Conservation (phyloP, 1,284 basidiomycete species). For the Porodaedalea pini region DNA sequence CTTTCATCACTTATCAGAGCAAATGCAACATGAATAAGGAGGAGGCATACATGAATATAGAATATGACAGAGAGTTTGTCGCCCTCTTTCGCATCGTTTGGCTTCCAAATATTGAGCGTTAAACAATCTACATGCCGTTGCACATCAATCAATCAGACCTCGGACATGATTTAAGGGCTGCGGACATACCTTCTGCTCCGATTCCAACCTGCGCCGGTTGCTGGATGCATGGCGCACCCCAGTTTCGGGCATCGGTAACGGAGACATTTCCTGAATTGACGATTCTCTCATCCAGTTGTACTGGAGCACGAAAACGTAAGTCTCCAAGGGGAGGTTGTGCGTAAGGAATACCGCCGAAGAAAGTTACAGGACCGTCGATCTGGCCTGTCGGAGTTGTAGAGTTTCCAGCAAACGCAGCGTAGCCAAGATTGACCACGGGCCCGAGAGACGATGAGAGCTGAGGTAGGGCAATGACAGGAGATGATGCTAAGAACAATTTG, state of each 20-base stretch:
- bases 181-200: conserved; percentile 37
- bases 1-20: conserved; percentile 23
- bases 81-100: conserved; percentile 38
- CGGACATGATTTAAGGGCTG: not conserved
- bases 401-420: conserved; percentile 45
- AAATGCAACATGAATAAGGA: not conserved
- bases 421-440: conserved; percentile 47
- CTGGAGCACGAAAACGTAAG: conserved; percentile 46
- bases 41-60: conserved; percentile 39
- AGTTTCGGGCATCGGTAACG: conserved; percentile 40
- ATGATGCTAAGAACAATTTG: not conserved
- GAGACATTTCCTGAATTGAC: conserved; percentile 18
- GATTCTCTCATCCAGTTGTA: conserved; percentile 40
- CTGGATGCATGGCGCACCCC: conserved; percentile 42
- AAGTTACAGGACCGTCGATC: conserved; percentile 36
- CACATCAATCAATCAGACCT: not conserved
- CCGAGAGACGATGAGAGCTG: conserved; percentile 20
- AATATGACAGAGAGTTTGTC: conserved; percentile 45
- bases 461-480: not conserved
- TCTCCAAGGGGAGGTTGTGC: conserved; percentile 52
- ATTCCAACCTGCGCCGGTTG: conserved; percentile 40
- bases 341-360: conserved; percentile 51
- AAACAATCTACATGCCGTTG: conserved; percentile 39
- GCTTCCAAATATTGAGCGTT: conserved; percentile 51
- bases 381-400: conserved; percentile 38